A percentile compares a stretch with the other conserved stretches of the same genome.
Evolutionary conservation across 768 basidiomycete species (phyloP).

Genomic region (Mycena olivaceomarginata): DNA sequence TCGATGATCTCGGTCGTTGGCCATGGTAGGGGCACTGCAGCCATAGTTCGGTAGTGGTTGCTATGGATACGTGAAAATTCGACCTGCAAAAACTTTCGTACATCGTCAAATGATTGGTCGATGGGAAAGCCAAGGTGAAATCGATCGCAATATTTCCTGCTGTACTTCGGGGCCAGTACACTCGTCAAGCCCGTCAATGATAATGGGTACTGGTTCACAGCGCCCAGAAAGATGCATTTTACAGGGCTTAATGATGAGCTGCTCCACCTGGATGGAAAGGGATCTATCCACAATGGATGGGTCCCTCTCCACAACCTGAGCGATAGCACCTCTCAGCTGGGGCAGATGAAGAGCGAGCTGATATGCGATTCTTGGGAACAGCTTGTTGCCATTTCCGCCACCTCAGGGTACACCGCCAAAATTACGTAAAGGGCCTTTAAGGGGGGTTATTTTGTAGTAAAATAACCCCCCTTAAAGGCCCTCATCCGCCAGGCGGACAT

Average conservation of each 20-base stretch:
- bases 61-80: constrained; percentile 21
- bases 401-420: too few relatives aligned
- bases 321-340: constrained; percentile 14
- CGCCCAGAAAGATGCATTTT: constrained; percentile 15
- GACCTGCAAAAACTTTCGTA: constrained; percentile 22
- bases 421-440: too few relatives aligned
- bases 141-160: constrained; percentile 21
- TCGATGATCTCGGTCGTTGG: constrained; percentile 14
- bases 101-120: constrained; percentile 15
- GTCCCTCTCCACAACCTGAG: constrained; percentile 21
- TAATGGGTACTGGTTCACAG: constrained; percentile 8
- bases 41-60: constrained; percentile 10
- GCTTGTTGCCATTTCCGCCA: too few relatives aligned
- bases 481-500: too few relatives aligned
- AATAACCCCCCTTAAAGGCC: too few relatives aligned
- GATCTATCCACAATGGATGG: constrained; percentile 21
- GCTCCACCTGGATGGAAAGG: constrained; percentile 19
- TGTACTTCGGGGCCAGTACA: constrained; percentile 8
- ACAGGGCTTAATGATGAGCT: constrained; percentile 19
- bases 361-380: not conserved
- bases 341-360: constrained; percentile 19
- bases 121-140: constrained; percentile 20
- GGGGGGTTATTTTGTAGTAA: too few relatives aligned
- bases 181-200: constrained; percentile 13
- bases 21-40: constrained; percentile 14